Percentiles rank a stretch among this genome's conserved stretches.
phyloP scores from a whole-genome alignment of 176 grass and related monocot genomes.

The Coix lacrymajobi region DNA sequence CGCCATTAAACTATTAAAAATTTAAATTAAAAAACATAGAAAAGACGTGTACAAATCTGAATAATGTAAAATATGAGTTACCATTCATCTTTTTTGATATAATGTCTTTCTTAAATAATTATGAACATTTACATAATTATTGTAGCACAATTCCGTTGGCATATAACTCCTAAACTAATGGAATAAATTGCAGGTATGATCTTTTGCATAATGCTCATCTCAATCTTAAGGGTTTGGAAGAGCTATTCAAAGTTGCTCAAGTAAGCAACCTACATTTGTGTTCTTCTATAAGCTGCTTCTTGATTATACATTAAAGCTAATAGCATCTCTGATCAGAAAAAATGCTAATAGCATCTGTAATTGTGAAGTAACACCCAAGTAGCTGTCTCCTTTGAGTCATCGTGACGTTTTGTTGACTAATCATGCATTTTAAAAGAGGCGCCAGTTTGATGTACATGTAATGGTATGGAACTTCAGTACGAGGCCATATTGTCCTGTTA shows the following conservation, averaged over 20 bases:
- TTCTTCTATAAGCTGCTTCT: constrained; percentile 23
- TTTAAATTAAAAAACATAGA: constrained; percentile 5
- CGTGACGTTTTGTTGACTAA: constrained; percentile 1
- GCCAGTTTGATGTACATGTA: not conserved
- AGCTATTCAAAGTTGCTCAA: constrained; percentile 92
- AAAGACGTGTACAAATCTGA: not conserved
- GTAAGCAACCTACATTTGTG: constrained; percentile 40
- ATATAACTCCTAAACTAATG: constrained; percentile 23
- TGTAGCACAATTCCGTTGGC: not conserved
- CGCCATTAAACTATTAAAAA: constrained; percentile 3
- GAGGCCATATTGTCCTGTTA: not conserved
- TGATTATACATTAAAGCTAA: not conserved
- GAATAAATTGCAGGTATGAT: constrained; percentile 76
- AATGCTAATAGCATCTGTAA: not conserved
- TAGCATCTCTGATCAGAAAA: not conserved
- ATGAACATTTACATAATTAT: not conserved
- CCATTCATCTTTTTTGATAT: not conserved
- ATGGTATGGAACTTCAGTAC: not conserved
- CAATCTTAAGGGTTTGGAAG: constrained; percentile 88
- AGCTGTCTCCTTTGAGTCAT: not conserved
- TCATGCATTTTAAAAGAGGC: not conserved
- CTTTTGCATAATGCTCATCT: constrained; percentile 96
- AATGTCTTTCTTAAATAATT: not conserved
- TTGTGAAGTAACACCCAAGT: not conserved
- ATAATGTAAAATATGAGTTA: not conserved